A percentile compares a stretch with the other conserved stretches of the same genome.
Conservation (phyloP, 768 basidiomycete species). For the Russula ochroleuca region DNA sequence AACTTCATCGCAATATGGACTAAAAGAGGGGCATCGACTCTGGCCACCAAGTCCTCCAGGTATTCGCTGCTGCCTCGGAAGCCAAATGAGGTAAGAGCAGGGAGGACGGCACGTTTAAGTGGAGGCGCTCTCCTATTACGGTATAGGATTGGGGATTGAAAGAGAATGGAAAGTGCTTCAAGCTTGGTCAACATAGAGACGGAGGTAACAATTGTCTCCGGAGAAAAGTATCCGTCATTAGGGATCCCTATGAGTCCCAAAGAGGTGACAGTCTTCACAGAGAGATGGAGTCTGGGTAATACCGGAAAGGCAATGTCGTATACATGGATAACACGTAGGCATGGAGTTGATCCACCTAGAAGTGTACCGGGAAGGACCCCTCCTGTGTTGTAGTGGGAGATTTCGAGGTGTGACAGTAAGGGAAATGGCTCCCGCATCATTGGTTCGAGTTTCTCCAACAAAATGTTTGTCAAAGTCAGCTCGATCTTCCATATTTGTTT, state of each 20-base stretch:
- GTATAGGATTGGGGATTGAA: not conserved
- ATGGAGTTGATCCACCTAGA: not conserved
- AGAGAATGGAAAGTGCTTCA: not conserved
- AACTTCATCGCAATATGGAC: not conserved
- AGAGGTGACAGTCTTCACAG: not conserved
- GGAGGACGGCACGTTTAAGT: not conserved
- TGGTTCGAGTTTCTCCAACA: not conserved
- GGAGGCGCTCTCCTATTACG: too few species aligned
- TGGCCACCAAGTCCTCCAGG: not conserved
- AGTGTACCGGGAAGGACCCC: not conserved
- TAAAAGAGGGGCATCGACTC: not conserved
- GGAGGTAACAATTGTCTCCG: not conserved
- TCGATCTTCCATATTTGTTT: not conserved
- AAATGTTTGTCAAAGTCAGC: not conserved
- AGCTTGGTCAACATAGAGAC: not conserved
- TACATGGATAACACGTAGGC: not conserved
- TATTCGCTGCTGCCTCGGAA: not conserved
- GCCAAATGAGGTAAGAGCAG: not conserved
- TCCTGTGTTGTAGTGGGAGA: not conserved
- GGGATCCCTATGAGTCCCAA: not conserved
- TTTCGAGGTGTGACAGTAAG: not conserved
- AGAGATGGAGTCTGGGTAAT: not conserved
- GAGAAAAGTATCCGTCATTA: not conserved
- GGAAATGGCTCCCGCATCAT: not conserved
- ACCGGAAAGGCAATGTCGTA: not conserved